Base-by-base conservation (phyloP, 257 asterid genomes). In the Sherardia arvensis region DNA sequence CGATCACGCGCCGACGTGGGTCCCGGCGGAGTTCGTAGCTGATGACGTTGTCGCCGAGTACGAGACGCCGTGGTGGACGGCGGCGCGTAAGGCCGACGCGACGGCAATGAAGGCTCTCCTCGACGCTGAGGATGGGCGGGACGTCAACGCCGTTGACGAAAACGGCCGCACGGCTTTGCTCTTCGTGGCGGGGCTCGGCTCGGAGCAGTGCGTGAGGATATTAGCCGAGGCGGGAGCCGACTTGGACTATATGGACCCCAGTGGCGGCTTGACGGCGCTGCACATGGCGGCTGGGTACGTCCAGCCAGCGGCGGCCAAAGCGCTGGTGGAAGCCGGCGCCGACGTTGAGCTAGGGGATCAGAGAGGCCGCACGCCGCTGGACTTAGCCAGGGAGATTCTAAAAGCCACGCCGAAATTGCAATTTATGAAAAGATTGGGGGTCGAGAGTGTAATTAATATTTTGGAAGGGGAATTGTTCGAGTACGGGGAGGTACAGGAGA, bases 41-140 rank as follows among this genome's bases (percentile, higher is more conserved):
- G 75, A 63, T 17, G 97, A 92, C 66, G 96, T 92, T 43, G 84
- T 92, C 0, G 77, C 95, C 21, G 98, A 92, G 74, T 92, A 82
- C 75, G 97, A 92, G 53, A 82, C 93, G 1, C 88, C 96, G 14
- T 92, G 97, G 99, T 92, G 99, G 99, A 85, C 73, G 53, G 97
- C 93, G 29, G 95, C 86, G 32, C 85, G 81, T 73, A 89, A 92
- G 67, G 84, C 87, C 18, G 96, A 89, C 69, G 91, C 65, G 34
- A 66, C 78, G 7, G 85, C 85, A 0, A 71, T 92, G 21, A 38
- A 48, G 66, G 45, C 61, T 23, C 64, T 92, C 2, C 62, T 92
- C 8, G 87, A 77, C 2, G 69, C n/a, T 85, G 51, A 74, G 65
- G 87, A 82, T 71, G 96, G 82, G 2, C 65, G 97, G 20, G 99